Conservation (phyloP, 371 early-diverging fungal genomes). For the Thermomucor indicae-seudaticae region DNA sequence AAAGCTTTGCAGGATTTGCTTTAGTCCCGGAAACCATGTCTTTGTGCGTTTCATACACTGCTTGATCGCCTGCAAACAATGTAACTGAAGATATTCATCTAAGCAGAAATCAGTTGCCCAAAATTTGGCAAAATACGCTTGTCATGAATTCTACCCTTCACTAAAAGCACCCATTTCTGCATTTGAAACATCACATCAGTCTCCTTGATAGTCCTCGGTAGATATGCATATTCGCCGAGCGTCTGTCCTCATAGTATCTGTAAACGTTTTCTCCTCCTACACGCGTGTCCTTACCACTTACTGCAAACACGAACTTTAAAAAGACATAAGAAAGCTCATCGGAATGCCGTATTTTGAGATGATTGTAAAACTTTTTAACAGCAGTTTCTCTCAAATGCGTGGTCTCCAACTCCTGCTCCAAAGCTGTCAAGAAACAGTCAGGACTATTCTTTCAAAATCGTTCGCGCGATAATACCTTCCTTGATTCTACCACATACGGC, state of each 20-base stretch:
- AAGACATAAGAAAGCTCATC: conserved; percentile 1
- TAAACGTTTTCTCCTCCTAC: background rate
- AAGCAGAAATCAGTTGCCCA: background rate
- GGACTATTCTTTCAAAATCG: background rate
- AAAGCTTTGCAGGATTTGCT: background rate
- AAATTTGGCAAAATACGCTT: background rate
- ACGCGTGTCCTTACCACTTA: background rate
- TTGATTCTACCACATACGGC: conserved; percentile 18
- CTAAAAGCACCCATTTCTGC: conserved; percentile 21
- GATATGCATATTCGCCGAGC: conserved; percentile 30
- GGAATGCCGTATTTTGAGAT: conserved; percentile 9
- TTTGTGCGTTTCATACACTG: background rate
- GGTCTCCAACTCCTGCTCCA: conserved; percentile 7
- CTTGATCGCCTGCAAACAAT: conserved; percentile 6
- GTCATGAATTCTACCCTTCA: conserved; percentile 21
- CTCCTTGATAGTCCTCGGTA: conserved; percentile 14
- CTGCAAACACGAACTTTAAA: conserved; percentile 2
- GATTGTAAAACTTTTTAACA: conserved; percentile 16
- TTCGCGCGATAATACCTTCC: conserved; percentile 5
- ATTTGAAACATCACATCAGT: conserved; percentile 28
- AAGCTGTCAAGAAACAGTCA: background rate
- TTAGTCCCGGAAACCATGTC: background rate
- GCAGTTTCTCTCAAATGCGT: conserved; percentile 13
- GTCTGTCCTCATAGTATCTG: conserved; percentile 8
- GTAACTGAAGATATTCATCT: conserved; percentile 27